Evolutionary conservation across 768 basidiomycete species (phyloP), one percentile per base, ranked within the genome.

Genomic region (Lentinula guzmanii): DNA sequence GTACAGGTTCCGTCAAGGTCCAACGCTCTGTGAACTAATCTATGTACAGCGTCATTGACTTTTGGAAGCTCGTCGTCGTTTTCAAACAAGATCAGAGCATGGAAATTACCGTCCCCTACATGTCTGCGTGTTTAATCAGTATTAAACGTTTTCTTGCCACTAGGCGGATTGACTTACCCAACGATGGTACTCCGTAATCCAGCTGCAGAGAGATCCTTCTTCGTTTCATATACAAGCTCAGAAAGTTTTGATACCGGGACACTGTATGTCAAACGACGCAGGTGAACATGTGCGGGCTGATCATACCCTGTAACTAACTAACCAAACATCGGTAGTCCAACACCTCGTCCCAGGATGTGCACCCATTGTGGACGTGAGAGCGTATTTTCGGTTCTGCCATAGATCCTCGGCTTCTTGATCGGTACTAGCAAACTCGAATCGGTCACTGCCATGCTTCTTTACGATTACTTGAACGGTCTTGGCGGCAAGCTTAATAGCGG

Each of bases 241-340:
- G 89, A 86, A 16, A 91, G 77, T 52, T 79, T 78, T 1, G 86
- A 87, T 7, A 90, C 86, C 0, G 89, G 89, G 13, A 91, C 88
- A 64, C 86, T 87, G 58, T 10, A 8, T 45, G n/a, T 18, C 18
- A 52, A 10, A 42, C 33, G 18, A 37, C 37, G 54, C 2, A 28
- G 10, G 50, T 61, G 18, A 43, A 37, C 21, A 35, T 45, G 9
- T 45, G 15, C 31, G 55, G 41, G 28, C 33, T 57, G 31, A 46
- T 31, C 16, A 3, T 15, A 50, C 28, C 41, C 61, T 54, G 57
- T 13, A 43, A 51, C 33, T 15, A 16, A 71, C 76, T 61, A 72
- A 91, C 91, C 94, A 95, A 33, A 95, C 93, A 71, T 95, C 93
- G 0, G 94, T 96, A 24, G 86, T 89, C 93, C 91, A 95, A 63